A percentile compares a stretch with the other conserved stretches of the same genome.
These are phyloP conservation scores for Phaseolus lunatus DNA, from an alignment of 306 rosid species.

Conservation along the genomic window DNA sequence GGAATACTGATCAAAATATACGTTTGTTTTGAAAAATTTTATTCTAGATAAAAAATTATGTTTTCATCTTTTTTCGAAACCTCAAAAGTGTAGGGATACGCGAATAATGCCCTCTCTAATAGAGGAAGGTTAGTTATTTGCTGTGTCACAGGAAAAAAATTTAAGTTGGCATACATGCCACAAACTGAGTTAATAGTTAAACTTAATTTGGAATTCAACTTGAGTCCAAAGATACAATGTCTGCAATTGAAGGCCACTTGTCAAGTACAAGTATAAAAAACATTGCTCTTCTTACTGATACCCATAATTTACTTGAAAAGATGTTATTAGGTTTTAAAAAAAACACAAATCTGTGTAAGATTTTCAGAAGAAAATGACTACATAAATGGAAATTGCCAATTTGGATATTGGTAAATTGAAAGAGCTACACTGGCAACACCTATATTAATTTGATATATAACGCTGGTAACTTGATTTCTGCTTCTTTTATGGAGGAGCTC, in stretches of 20 bases:
- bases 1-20: background rate
- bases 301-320: background rate
- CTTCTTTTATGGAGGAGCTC: background rate
- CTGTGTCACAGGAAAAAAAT: no score
- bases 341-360: background rate
- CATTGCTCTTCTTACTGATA: background rate
- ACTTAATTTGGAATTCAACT: no score
- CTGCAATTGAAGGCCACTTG: background rate
- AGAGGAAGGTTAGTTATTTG: no score
- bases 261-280: background rate
- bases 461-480: background rate
- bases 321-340: background rate
- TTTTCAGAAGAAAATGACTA: background rate
- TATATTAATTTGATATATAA: background rate
- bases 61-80: no score
- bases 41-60: no score
- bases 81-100: no score
- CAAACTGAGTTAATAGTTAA: no score
- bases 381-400: background rate
- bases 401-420: background rate
- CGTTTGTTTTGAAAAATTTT: no score
- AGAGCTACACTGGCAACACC: background rate
- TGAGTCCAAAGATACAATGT: no score
- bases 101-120: no score
- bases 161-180: no score